Evolutionary conservation across 805 yeast genomes (phyloP).

Genomic region (Metschnikowia noctiluminum): DNA sequence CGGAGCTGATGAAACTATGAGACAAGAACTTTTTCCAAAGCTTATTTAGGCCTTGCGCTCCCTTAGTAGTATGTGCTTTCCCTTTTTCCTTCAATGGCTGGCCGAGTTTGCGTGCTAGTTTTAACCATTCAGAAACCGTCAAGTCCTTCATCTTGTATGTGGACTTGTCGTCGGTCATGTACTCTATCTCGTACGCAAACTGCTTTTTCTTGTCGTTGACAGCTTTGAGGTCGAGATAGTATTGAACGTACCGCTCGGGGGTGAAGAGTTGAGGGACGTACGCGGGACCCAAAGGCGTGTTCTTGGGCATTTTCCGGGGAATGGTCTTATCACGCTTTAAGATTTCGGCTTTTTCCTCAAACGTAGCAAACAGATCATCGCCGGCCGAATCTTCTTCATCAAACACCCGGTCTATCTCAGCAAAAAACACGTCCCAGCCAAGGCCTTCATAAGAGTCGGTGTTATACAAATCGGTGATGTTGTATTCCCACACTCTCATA

Average conservation of each 20-base stretch:
- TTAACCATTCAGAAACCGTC: conserved; percentile 61
- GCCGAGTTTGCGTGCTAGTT: conserved; percentile 53
- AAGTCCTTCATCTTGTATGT: conserved; percentile 53
- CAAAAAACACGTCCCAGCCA: conserved; percentile 62
- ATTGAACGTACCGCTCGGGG: conserved; percentile 71
- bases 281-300: conserved; percentile 67
- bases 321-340: conserved; percentile 52
- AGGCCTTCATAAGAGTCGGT: conserved; percentile 22
- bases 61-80: conserved; percentile 2
- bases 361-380: conserved; percentile 2
- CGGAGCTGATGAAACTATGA: conserved; percentile 62
- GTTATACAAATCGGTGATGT: conserved; percentile 52
- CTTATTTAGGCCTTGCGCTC: conserved; percentile 22
- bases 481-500: conserved; percentile 82
- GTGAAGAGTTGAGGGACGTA: conserved; percentile 67
- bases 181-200: conserved; percentile 63
- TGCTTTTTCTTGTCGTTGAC: conserved; percentile 44
- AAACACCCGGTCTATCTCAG: conserved; percentile 15
- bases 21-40: conserved; percentile 57
- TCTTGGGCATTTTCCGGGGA: conserved; percentile 57
- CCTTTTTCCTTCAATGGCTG: conserved; percentile 26
- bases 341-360: conserved; percentile 18
- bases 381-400: neutral
- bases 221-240: conserved; percentile 58
- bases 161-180: conserved; percentile 56